Evolutionary conservation across 805 yeast species (phyloP), one percentile per base, ranked within the genome.

Genomic region (Saccharomycopsis sp.): DNA sequence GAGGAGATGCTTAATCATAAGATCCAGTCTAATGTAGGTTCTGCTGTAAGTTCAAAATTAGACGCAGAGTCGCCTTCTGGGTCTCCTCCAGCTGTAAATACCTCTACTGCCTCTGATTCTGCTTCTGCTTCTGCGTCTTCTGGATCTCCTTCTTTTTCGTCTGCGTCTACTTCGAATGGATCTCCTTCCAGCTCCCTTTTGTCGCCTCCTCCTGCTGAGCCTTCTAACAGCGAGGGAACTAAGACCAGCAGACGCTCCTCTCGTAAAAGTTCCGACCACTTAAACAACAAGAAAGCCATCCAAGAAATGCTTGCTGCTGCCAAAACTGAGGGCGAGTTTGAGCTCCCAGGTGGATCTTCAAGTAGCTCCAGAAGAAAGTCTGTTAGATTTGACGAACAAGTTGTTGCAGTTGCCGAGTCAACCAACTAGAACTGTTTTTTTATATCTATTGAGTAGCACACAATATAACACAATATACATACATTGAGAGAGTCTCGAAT

Each of bases 331-430:
- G 75, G 77, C 5, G 80, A 77, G 54, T 73, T 82, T 58, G 87
- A 82, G 49, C 67, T 83, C 25, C 76, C 70, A 14, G 20, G 41
- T 42, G 62, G 62, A 1, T 23, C 63, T 22, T 60, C 66, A 38
- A 62, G 67, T 49, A 61, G 75, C 69, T 77, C 73, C 58, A 76
- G 89, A 71, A 74, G 87, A 66, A 83, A 84, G 62, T 82, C 87
- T 3, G 89, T 85, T 1, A 73, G 89, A 63, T 85, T 85, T 64
- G 85, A 83, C 63, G 86, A 82, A 58, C 76, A 77, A 59, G 89
- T 85, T 8, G 72, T 78, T 38, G 77, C 82, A n/a, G 81, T 81
- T 3, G 71, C 71, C 8, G 74, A 75, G 60, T 69, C 20, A 44
- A 29, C 38, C 9, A 7, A 29, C n/a, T n/a, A n/a, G n/a, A n/a